These are phyloP conservation scores for Alternaria metachromatica DNA, from an alignment of 2,329 filamentous ascomycete genomes.

Conservation along the genomic window DNA sequence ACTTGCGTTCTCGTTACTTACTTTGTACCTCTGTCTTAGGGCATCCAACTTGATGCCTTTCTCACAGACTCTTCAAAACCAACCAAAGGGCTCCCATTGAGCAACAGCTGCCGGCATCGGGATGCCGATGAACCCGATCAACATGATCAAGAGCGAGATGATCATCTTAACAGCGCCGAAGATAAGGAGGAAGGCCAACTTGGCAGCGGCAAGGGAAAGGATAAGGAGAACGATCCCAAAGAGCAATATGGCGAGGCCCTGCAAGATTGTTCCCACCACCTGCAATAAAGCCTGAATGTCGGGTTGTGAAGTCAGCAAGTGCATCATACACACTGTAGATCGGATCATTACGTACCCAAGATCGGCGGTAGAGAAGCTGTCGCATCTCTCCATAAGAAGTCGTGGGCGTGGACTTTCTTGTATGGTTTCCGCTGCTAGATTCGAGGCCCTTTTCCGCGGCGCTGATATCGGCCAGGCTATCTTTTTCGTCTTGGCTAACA, in stretches of 20 bases:
- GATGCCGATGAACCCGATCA: not conserved
- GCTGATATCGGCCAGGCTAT: not conserved
- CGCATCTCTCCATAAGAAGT: not conserved
- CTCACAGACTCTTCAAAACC: not conserved
- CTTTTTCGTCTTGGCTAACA: not conserved
- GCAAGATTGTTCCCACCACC: not conserved
- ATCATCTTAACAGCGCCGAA: not conserved
- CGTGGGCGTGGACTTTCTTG: not conserved
- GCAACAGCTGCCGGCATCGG: not conserved
- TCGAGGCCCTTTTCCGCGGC: not conserved
- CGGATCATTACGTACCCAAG: not conserved
- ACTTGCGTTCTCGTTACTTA: too few relatives aligned
- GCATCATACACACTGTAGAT: not conserved
- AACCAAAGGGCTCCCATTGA: not conserved
- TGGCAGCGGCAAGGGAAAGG: not conserved
- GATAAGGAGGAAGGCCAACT: not conserved
- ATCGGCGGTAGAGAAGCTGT: not conserved
- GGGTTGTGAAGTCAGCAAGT: not conserved
- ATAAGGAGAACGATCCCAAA: not conserved
- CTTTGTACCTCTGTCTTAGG: too few relatives aligned
- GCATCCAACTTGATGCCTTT: not conserved
- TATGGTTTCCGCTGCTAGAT: not conserved
- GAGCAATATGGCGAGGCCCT: not conserved
- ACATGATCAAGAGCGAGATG: not conserved
- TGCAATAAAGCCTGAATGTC: not conserved